Conservation (phyloP, 2,329 filamentous ascomycete genomes). For the Aspergillus sp. region DNA sequence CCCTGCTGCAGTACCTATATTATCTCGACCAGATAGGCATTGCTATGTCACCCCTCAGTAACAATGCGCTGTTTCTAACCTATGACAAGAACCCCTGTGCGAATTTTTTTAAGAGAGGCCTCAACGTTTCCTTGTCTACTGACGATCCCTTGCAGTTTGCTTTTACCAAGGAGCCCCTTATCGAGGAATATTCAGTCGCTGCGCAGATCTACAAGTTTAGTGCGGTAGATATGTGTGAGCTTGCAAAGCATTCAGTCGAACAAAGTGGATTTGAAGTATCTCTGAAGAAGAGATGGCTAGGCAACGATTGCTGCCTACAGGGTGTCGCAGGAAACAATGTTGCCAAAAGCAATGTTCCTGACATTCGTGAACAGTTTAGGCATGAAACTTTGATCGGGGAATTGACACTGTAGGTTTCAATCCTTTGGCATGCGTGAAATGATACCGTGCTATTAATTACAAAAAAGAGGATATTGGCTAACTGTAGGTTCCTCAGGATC, state of each 20-base stretch:
- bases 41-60: conserved; percentile 98
- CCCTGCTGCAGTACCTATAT: conserved; percentile 92
- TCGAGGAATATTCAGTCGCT: conserved; percentile 96
- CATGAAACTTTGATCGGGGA: conserved; percentile 85
- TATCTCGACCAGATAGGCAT: conserved; percentile 98
- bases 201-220: conserved; percentile 98
- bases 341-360: conserved; percentile 94
- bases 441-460: background rate
- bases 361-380: conserved; percentile 85
- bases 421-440: background rate
- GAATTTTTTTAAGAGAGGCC: conserved; percentile 88
- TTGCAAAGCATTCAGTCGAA: conserved; percentile 92
- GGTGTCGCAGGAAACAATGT: conserved; percentile 87
- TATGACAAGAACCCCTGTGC: conserved; percentile 97
- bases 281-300: conserved; percentile 90
- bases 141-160: conserved; percentile 97
- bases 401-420: conserved; percentile 68
- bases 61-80: conserved; percentile 93
- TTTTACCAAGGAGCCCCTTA: conserved; percentile 96
- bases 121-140: conserved; percentile 95
- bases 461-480: background rate
- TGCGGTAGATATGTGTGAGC: conserved; percentile 96
- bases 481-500: background rate
- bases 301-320: conserved; percentile 71
- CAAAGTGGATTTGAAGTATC: conserved; percentile 91